These are phyloP conservation scores for Ceratocystis colombiana DNA, from an alignment of 2,329 filamentous ascomycete species.

Conservation along the genomic window DNA sequence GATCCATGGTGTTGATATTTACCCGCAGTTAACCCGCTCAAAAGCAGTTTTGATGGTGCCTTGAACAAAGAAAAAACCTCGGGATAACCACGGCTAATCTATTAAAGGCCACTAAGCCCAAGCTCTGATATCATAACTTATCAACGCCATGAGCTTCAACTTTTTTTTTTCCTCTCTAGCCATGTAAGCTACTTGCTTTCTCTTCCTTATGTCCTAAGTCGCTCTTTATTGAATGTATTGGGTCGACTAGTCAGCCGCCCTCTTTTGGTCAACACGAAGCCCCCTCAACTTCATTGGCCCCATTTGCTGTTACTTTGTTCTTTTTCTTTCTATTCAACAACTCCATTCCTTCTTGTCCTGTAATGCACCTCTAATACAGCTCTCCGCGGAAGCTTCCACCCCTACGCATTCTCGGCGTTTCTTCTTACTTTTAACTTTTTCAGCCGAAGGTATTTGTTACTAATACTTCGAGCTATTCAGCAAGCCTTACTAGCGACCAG, in stretches of 20 bases:
- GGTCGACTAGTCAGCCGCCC: slow-evolving; percentile 7
- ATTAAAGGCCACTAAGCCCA: slow-evolving; percentile 10
- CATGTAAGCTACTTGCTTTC: not conserved
- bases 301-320: not conserved
- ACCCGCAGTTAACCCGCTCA: not conserved
- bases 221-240: slow-evolving; percentile 10
- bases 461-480: slow-evolving; percentile 3
- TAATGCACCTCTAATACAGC: slow-evolving; percentile 22
- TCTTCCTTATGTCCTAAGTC: slow-evolving; percentile 2
- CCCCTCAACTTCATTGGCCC: not conserved
- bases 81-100: slow-evolving; percentile 12
- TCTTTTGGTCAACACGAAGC: not conserved
- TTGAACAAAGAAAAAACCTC: not conserved
- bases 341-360: slow-evolving; percentile 5
- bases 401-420: slow-evolving; percentile 21
- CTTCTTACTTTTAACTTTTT: slow-evolving; percentile 8
- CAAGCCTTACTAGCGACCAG: not conserved
- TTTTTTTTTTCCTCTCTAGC: slow-evolving; percentile 11
- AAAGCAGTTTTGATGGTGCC: not conserved
- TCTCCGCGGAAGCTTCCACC: slow-evolving; percentile 24
- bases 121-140: slow-evolving; percentile 18
- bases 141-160: slow-evolving; percentile 2
- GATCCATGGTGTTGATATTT: not conserved
- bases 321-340: not conserved
- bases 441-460: not conserved